These are phyloP conservation scores for Fusarium sp. DNA, from an alignment of 2,329 filamentous ascomycete species.

Conservation along the genomic window DNA sequence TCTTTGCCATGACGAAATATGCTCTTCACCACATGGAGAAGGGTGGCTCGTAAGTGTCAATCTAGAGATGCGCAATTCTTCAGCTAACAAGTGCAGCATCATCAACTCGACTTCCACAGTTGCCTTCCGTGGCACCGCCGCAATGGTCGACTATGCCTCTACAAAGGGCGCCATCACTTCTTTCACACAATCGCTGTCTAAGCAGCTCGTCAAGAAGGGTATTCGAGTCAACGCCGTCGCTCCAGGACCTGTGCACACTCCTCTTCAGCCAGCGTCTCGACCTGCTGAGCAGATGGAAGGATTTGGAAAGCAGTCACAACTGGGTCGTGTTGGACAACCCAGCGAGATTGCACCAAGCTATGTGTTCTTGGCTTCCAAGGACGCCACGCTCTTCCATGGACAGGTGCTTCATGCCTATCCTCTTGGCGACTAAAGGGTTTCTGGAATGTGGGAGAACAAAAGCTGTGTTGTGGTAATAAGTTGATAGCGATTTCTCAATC, in stretches of 20 bases:
- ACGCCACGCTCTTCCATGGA: conserved; percentile 54
- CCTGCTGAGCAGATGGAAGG: conserved; percentile 58
- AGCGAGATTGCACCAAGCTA: conserved; percentile 57
- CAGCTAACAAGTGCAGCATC: conserved; percentile 52
- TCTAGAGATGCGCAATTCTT: neutral
- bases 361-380: conserved; percentile 55
- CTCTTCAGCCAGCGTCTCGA: conserved; percentile 56
- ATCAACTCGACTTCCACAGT: conserved; percentile 67
- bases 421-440: conserved; percentile 49
- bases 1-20: conserved; percentile 70
- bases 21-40: conserved; percentile 65
- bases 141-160: conserved; percentile 65
- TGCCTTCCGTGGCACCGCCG: conserved; percentile 63
- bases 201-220: conserved; percentile 65
- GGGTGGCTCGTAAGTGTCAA: conserved; percentile 55
- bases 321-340: conserved; percentile 56
- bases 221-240: conserved; percentile 65
- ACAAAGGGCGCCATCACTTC: conserved; percentile 69
- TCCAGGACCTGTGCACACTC: conserved; percentile 58
- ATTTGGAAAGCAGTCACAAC: conserved; percentile 53
- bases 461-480: neutral
- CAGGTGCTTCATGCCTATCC: conserved; percentile 56
- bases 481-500: neutral
- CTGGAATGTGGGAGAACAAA: neutral
- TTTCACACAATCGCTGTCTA: conserved; percentile 64